These are phyloP conservation scores for Magnaporthiopsis rhizophila DNA, from an alignment of 2,329 filamentous ascomycete genomes.

Conservation along the genomic window DNA sequence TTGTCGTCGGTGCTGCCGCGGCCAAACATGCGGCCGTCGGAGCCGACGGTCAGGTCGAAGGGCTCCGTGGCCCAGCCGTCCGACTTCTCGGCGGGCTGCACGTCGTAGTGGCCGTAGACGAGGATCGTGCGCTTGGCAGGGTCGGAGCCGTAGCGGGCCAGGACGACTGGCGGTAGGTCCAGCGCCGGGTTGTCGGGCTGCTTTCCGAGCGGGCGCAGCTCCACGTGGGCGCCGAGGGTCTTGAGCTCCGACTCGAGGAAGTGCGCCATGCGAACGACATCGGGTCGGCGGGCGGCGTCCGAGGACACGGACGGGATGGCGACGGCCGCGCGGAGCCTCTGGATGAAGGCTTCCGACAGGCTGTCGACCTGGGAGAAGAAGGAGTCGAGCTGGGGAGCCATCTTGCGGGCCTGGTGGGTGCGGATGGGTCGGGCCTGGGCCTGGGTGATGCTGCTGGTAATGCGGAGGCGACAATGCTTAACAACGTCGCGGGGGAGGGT, in stretches of 20 bases:
- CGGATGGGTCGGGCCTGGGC: conserved; percentile 30
- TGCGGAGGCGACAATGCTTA: neutral
- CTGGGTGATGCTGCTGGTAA: conserved; percentile 6
- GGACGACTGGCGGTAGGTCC: conserved; percentile 83
- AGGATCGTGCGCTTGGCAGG: conserved; percentile 90
- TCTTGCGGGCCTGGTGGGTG: conserved; percentile 59
- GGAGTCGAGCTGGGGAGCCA: conserved; percentile 83
- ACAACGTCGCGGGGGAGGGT: neutral
- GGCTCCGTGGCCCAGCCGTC: conserved; percentile 96
- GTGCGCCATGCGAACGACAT: conserved; percentile 95
- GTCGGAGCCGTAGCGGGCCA: conserved; percentile 88
- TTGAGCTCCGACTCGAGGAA: conserved; percentile 81
- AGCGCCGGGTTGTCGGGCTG: conserved; percentile 87
- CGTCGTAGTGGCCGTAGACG: conserved; percentile 98
- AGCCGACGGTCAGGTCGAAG: conserved; percentile 79
- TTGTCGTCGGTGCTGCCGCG: conserved; percentile 97
- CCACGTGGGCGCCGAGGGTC: conserved; percentile 74
- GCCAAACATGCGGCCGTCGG: conserved; percentile 92
- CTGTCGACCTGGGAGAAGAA: conserved; percentile 90
- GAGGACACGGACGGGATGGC: conserved; percentile 95
- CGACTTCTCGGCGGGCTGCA: conserved; percentile 86
- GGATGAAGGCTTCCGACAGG: conserved; percentile 74
- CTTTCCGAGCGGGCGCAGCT: conserved; percentile 80
- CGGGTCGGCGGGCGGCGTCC: conserved; percentile 76
- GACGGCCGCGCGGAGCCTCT: conserved; percentile 82